Conservation (phyloP, 805 yeast species). For the Hemisphaericaspora nanyangensis region DNA sequence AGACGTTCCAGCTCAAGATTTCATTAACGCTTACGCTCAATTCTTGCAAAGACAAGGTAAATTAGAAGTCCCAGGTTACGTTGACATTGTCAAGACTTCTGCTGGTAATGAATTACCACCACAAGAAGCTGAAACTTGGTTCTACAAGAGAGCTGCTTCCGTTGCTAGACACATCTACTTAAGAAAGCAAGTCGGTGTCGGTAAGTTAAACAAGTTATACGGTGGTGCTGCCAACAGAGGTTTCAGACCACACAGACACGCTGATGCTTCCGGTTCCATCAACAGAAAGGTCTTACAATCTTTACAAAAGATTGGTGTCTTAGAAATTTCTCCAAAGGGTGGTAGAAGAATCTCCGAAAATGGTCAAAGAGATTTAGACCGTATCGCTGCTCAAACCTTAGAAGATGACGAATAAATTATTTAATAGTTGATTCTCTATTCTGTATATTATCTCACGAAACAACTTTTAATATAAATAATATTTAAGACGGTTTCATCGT, state of each 20-base stretch:
- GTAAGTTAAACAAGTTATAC: slow-evolving; percentile 97
- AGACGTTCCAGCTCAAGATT: slow-evolving; percentile 99
- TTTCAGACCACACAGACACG: slow-evolving; percentile 97
- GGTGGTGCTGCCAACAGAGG: slow-evolving; percentile 99
- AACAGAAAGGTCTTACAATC: slow-evolving; percentile 99
- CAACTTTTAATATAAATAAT: slow-evolving; percentile 1
- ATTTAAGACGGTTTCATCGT: background rate
- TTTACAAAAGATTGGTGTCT: slow-evolving; percentile 95
- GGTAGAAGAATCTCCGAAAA: slow-evolving; percentile 99
- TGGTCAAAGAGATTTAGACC: slow-evolving; percentile 99
- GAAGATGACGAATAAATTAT: slow-evolving; percentile 68
- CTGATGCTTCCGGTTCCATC: slow-evolving; percentile 97
- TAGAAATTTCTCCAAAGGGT: slow-evolving; percentile 95
- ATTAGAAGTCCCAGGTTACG: slow-evolving; percentile 99
- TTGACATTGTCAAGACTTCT: slow-evolving; percentile 98
- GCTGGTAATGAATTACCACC: slow-evolving; percentile 99
- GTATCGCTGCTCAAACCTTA: slow-evolving; percentile 98
- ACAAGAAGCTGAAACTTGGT: slow-evolving; percentile 99
- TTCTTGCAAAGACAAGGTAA: slow-evolving; percentile 99
- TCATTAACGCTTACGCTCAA: slow-evolving; percentile 98
- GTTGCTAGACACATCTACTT: slow-evolving; percentile 99
- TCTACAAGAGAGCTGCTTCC: slow-evolving; percentile 99
- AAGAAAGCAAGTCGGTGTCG: slow-evolving; percentile 99
- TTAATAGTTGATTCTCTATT: slow-evolving; percentile 3
- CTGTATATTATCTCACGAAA: slow-evolving; percentile 5